phyloP scores from a whole-genome alignment of 2,329 filamentous ascomycete species.

The Colletotrichum sp. region DNA sequence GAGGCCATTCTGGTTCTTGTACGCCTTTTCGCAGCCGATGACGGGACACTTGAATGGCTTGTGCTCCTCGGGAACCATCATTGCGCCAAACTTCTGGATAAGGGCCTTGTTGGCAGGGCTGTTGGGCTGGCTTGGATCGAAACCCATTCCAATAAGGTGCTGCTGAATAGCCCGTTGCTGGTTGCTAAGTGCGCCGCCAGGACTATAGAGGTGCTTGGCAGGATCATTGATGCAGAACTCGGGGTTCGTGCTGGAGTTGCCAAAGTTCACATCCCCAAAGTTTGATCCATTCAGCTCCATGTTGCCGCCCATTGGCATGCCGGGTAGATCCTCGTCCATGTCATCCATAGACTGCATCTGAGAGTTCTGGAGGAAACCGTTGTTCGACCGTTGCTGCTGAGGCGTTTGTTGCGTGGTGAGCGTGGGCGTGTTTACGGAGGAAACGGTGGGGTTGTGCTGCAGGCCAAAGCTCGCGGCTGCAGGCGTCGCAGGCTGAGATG shows the following conservation, averaged over 20 bases:
- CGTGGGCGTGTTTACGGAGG: slow-evolving; percentile 94
- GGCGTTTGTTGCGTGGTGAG: slow-evolving; percentile 77
- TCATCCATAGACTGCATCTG: slow-evolving; percentile 71
- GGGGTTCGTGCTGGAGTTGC: slow-evolving; percentile 47
- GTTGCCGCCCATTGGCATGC: slow-evolving; percentile 66
- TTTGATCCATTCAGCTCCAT: slow-evolving; percentile 59
- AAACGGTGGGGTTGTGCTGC: slow-evolving; percentile 94
- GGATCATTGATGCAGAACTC: slow-evolving; percentile 85
- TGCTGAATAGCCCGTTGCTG: slow-evolving; percentile 69
- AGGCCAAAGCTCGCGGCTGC: slow-evolving; percentile 78
- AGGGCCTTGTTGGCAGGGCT: slow-evolving; percentile 71
- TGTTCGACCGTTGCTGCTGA: slow-evolving; percentile 44
- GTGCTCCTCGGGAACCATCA: slow-evolving; percentile 83
- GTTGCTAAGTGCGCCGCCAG: slow-evolving; percentile 73
- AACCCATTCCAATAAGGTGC: slow-evolving; percentile 73
- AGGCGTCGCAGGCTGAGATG: slow-evolving; percentile 86
- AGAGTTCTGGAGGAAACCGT: slow-evolving; percentile 50
- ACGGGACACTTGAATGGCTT: slow-evolving; percentile 98
- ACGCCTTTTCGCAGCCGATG: slow-evolving; percentile 98
- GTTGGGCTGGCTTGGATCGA: slow-evolving; percentile 78
- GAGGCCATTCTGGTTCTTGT: slow-evolving; percentile 98
- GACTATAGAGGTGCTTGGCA: slow-evolving; percentile 90
- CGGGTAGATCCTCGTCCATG: slow-evolving; percentile 75
- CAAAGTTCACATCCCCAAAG: slow-evolving; percentile 59
- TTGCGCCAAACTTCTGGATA: slow-evolving; percentile 62